Base-by-base conservation (phyloP, 331 rosid species). In the Erythrophleum ivorense region DNA sequence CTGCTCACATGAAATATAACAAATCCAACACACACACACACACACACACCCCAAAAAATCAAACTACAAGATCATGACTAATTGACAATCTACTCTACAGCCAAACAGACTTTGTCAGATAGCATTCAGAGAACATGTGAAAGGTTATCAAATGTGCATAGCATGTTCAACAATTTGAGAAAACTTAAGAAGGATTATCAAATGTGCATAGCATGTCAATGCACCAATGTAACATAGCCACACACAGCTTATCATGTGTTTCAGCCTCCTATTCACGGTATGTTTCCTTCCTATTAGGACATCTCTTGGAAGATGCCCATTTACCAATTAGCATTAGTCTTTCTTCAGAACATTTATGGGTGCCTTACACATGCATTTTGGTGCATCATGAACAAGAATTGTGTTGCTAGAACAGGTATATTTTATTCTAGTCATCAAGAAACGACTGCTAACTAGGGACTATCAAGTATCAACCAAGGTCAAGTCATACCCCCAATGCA, bases 401-500 rank as follows among this genome's bases (percentile, higher is more conserved):
- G 24, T 31, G 41, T 14, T 55, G 64, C 45, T 21, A 41, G 46
- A 50, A 31, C 1, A 73, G 7, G 49, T 66, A 65, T 43, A 40
- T 43, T 12, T 11, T 43, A 57, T 53, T 38, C 50, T 21, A 64
- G 24, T 72, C 18, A 79, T 46, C 38, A 45, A 55, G 46, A 78
- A 64, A 64, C 13, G 40, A 64, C 10, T 9, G 50, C 60, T 19
- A 76, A 53, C 14, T 16, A 41, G 48, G 43, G 55, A 74, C 66
- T 58, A 58, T 76, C 46, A 24, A 74, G 58, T 58, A 58, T 76
- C 46, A 24, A 21, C 19, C 24, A 66, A 58, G 63, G 65, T 48
- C 68, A 66, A 45, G 78, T 52, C 64, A 74, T 90, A 92, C 97
- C 97, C 97, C 97, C 97, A 93, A 80, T 93, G 89, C 80, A 93